These are phyloP conservation scores for Mycena venus DNA, from an alignment of 768 basidiomycete species.

Conservation along the genomic window DNA sequence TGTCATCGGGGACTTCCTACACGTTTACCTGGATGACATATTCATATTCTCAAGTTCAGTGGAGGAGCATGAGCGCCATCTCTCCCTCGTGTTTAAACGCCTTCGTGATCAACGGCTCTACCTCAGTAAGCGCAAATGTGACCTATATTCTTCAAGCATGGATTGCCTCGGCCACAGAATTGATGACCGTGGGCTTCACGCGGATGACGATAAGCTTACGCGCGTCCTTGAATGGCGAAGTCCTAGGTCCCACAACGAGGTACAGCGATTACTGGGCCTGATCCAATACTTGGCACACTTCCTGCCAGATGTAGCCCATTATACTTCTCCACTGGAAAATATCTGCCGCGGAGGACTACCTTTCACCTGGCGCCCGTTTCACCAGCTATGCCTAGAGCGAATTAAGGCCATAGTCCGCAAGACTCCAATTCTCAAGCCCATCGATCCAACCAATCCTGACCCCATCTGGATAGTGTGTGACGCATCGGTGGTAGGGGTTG, in stretches of 20 bases:
- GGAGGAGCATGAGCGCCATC: conserved; percentile 52
- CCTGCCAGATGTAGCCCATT: background rate
- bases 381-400: background rate
- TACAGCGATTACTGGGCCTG: background rate
- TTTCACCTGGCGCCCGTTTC: background rate
- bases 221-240: background rate
- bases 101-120: conserved; percentile 46
- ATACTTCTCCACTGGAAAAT: background rate
- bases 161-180: conserved; percentile 37
- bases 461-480: too few relatives aligned
- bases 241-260: background rate
- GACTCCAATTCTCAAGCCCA: too few relatives aligned
- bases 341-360: background rate
- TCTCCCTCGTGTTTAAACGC: conserved; percentile 44
- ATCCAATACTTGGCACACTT: background rate
- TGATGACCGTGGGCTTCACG: conserved; percentile 44
- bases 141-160: conserved; percentile 44
- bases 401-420: too few relatives aligned
- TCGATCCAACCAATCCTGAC: background rate
- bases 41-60: conserved; percentile 52
- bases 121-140: conserved; percentile 39
- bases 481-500: too few relatives aligned
- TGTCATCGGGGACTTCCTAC: conserved; percentile 51
- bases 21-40: conserved; percentile 62
- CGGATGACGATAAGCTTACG: conserved; percentile 35